These are phyloP conservation scores for Panus rudis DNA, from an alignment of 768 basidiomycete species.

Conservation along the genomic window DNA sequence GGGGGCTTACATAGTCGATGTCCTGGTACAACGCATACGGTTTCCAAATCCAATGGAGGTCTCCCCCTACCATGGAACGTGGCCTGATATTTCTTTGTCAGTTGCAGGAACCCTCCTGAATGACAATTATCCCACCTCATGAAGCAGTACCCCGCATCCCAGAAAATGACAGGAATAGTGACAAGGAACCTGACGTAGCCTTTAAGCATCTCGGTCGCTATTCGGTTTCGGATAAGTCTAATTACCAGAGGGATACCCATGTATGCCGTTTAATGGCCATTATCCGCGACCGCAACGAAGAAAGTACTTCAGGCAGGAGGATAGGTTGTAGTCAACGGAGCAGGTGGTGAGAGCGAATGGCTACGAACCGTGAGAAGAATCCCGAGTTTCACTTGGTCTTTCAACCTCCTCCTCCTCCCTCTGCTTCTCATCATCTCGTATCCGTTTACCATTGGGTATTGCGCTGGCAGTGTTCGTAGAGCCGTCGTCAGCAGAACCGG, in stretches of 20 bases:
- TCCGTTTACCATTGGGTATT: too few relatives aligned
- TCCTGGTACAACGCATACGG: slow-evolving; percentile 76
- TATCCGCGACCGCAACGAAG: not conserved
- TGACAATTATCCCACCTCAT: slow-evolving; percentile 46
- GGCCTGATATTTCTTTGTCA: slow-evolving; percentile 44
- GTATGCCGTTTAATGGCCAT: slow-evolving; percentile 9
- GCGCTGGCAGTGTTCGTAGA: too few relatives aligned
- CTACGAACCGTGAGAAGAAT: too few relatives aligned
- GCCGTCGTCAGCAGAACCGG: too few relatives aligned
- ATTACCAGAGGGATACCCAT: slow-evolving; percentile 13
- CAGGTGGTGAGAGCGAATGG: not conserved
- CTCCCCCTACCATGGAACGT: slow-evolving; percentile 80
- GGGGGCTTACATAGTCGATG: slow-evolving; percentile 38
- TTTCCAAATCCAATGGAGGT: slow-evolving; percentile 88
- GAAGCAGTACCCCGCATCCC: slow-evolving; percentile 81
- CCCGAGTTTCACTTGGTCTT: too few relatives aligned
- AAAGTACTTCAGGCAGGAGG: too few relatives aligned
- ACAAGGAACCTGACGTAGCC: slow-evolving; percentile 48
- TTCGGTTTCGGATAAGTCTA: not conserved
- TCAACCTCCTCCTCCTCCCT: too few relatives aligned
- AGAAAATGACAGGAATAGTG: slow-evolving; percentile 56
- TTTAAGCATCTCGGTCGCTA: not conserved
- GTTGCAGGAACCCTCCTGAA: not conserved
- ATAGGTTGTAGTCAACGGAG: too few relatives aligned
- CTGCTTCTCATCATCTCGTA: too few relatives aligned